Percentiles rank a stretch among this genome's conserved stretches.
phyloP scores from a whole-genome alignment of 495 filamentous ascomycete species.

The Aspergillus nidulans region DNA sequence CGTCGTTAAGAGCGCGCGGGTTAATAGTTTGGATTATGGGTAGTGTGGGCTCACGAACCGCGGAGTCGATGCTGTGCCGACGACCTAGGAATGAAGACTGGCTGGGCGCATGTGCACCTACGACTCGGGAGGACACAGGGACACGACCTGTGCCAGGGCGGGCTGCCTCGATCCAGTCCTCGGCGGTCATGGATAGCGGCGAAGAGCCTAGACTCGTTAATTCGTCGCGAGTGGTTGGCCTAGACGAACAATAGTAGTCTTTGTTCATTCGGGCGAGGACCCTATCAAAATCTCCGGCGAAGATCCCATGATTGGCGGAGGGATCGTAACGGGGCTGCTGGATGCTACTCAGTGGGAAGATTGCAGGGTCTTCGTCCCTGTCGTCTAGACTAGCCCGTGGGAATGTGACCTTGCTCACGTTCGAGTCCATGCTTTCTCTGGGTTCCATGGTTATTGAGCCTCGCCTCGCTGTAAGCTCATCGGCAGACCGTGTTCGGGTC shows the following conservation, averaged over 20 bases:
- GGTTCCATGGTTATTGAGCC: slow-evolving; percentile 28
- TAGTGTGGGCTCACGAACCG: slow-evolving; percentile 22
- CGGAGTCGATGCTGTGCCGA: slow-evolving; percentile 30
- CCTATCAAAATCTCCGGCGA: slow-evolving; percentile 19
- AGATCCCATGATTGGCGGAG: slow-evolving; percentile 20
- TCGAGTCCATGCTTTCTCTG: slow-evolving; percentile 29
- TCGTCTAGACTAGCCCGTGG: slow-evolving; percentile 18
- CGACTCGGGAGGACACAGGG: slow-evolving; percentile 14
- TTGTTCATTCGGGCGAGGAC: slow-evolving; percentile 23
- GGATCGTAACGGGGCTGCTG: slow-evolving; percentile 21
- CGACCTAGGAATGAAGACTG: slow-evolving; percentile 24
- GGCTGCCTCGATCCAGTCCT: slow-evolving; percentile 44
- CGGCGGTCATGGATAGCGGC: slow-evolving; percentile 33
- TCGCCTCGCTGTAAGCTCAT: slow-evolving; percentile 27
- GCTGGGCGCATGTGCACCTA: slow-evolving; percentile 21
- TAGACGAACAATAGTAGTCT: slow-evolving; percentile 20
- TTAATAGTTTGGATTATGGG: slow-evolving; percentile 34
- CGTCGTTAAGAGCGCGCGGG: slow-evolving; percentile 17
- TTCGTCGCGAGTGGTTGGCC: slow-evolving; percentile 10
- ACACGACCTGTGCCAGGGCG: slow-evolving; percentile 19
- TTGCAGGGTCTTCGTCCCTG: slow-evolving; percentile 22
- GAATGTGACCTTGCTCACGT: slow-evolving; percentile 30
- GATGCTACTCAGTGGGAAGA: slow-evolving; percentile 33
- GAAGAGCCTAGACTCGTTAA: slow-evolving; percentile 13
- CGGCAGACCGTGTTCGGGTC: slow-evolving; percentile 33